phyloP scores from a whole-genome alignment of 2,329 filamentous ascomycete genomes.

The Cladosporium cucumerinum region DNA sequence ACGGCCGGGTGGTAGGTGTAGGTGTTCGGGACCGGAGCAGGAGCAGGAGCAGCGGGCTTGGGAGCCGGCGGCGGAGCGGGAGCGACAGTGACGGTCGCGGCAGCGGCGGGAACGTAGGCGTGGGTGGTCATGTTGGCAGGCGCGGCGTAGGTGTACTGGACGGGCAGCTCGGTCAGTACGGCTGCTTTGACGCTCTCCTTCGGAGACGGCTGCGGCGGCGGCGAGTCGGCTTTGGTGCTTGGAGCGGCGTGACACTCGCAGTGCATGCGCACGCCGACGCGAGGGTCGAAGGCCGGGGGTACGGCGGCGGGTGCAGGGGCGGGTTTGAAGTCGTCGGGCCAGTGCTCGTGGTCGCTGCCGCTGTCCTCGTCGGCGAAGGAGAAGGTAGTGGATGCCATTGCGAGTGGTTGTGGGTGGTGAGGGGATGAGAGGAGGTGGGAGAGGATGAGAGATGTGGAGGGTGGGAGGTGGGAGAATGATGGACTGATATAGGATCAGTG shows the following conservation, averaged over 20 bases:
- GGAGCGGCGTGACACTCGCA: slow-evolving; percentile 20
- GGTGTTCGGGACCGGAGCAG: not conserved
- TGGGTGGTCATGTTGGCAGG: slow-evolving; percentile 19
- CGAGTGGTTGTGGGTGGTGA: not conserved
- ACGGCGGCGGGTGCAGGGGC: slow-evolving; percentile 15
- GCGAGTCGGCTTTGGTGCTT: slow-evolving; percentile 19
- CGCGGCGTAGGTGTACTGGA: slow-evolving; percentile 11
- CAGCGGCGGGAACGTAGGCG: slow-evolving; percentile 20
- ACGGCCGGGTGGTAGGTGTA: slow-evolving; percentile 14
- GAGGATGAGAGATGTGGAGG: slow-evolving; percentile 13
- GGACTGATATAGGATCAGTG: not conserved
- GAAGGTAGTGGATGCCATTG: slow-evolving; percentile 9
- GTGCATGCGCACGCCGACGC: slow-evolving; percentile 30
- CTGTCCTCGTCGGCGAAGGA: slow-evolving; percentile 5
- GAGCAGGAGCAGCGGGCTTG: not conserved
- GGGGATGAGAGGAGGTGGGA: not conserved
- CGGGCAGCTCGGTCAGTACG: not conserved
- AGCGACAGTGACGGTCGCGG: slow-evolving; percentile 9
- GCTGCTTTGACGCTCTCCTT: not conserved
- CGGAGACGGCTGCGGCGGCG: slow-evolving; percentile 15
- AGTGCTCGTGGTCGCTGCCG: slow-evolving; percentile 32
- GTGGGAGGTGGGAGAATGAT: not conserved
- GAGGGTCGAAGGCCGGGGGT: slow-evolving; percentile 26
- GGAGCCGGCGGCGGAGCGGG: slow-evolving; percentile 16
- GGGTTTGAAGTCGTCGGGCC: slow-evolving; percentile 27